Evolutionary conservation across 768 basidiomycete species (phyloP).

Genomic region (Boletus vermiculosoides): DNA sequence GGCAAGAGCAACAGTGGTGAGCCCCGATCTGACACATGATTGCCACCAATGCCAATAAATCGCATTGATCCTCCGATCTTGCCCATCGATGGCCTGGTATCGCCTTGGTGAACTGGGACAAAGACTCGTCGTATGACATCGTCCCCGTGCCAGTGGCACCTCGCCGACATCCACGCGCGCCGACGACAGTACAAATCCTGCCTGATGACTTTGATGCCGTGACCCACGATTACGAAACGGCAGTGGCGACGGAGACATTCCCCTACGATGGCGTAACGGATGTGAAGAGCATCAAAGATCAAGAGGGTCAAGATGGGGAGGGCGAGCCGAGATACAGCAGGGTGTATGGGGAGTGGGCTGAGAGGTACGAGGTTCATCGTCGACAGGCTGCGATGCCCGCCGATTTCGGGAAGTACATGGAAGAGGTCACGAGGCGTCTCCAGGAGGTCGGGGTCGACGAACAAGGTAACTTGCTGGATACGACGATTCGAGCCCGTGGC

Average conservation of each 20-base stretch:
- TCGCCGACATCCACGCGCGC: conserved; percentile 29
- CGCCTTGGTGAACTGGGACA: background rate
- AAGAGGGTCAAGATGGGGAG: conserved; percentile 2
- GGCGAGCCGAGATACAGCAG: conserved; percentile 24
- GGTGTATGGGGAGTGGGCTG: conserved; percentile 35
- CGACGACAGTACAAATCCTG: conserved; percentile 33
- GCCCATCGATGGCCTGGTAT: conserved; percentile 10
- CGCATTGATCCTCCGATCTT: conserved; percentile 15
- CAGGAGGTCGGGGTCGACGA: conserved; percentile 33
- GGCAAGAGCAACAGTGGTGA: conserved; percentile 32
- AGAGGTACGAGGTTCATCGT: conserved; percentile 27
- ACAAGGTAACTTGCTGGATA: conserved; percentile 25
- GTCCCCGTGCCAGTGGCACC: conserved; percentile 18
- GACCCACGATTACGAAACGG: conserved; percentile 30
- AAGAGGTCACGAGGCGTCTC: conserved; percentile 37
- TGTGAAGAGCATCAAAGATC: conserved; percentile 14
- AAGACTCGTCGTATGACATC: conserved; percentile 36
- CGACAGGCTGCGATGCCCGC: conserved; percentile 22
- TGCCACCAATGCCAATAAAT: background rate
- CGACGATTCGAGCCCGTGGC: conserved; percentile 14
- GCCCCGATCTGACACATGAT: conserved; percentile 1
- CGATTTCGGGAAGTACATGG: conserved; percentile 30
- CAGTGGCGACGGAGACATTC: conserved; percentile 24
- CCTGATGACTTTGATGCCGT: conserved; percentile 32
- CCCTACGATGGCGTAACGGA: conserved; percentile 27